Percentiles rank a stretch among this genome's conserved stretches.
Conservation (phyloP, 2,329 filamentous ascomycete genomes). For the Acrodontium crateriforme region DNA sequence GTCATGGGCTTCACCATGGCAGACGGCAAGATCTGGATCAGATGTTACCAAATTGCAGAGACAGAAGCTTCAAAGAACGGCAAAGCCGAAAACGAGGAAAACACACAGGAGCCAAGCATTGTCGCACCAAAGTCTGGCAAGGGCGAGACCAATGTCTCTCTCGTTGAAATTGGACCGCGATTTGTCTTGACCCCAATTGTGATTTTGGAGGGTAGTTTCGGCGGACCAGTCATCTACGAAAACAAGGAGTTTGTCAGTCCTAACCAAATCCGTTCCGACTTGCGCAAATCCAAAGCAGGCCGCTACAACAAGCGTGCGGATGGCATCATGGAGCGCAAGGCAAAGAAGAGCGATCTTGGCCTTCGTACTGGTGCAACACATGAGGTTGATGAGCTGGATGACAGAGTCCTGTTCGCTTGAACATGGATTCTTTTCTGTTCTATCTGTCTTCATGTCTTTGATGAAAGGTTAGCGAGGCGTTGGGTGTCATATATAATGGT, state of each 20-base stretch:
- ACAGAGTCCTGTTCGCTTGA: constrained; percentile 61
- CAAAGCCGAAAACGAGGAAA: constrained; percentile 5
- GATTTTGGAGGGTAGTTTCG: constrained; percentile 88
- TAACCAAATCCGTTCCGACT: constrained; percentile 75
- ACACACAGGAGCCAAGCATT: constrained; percentile 17
- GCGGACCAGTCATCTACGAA: constrained; percentile 93
- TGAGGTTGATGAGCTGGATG: constrained; percentile 59
- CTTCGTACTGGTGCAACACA: constrained; percentile 52
- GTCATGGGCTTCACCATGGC: constrained; percentile 85
- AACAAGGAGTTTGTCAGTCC: constrained; percentile 96
- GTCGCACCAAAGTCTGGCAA: constrained; percentile 29
- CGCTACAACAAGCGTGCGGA: constrained; percentile 67
- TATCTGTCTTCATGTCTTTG: no score
- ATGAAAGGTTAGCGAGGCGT: no score
- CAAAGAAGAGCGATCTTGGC: constrained; percentile 65
- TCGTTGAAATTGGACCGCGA: constrained; percentile 87
- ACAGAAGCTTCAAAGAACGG: constrained; percentile 47
- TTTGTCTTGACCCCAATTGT: constrained; percentile 90
- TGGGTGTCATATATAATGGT: no score
- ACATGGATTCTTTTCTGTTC: no score
- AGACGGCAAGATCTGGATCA: constrained; percentile 90
- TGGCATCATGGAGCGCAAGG: constrained; percentile 54
- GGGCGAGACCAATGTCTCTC: constrained; percentile 57
- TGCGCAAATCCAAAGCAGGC: constrained; percentile 61
- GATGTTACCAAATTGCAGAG: constrained; percentile 87